Conservation (phyloP, 1,284 basidiomycete species). For the Dichomitus squalens region DNA sequence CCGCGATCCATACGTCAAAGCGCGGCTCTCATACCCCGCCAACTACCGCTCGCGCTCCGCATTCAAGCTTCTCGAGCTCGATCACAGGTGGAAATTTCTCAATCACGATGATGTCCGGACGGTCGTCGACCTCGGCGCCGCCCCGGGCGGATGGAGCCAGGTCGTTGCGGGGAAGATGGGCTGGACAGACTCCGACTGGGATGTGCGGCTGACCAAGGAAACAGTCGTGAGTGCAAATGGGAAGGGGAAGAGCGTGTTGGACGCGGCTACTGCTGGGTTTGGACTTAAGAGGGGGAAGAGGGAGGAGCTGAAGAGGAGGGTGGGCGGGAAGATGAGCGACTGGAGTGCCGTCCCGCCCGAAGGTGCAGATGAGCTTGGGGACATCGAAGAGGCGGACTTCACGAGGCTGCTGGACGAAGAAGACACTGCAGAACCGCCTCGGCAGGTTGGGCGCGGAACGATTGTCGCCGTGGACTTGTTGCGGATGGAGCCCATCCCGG, state of each 20-base stretch:
- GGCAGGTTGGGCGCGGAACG: conserved; percentile 44
- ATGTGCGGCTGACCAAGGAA: background rate
- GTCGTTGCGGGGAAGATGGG: conserved; percentile 65
- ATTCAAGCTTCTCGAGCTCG: conserved; percentile 82
- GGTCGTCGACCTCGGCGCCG: conserved; percentile 84
- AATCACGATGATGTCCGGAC: conserved; percentile 50
- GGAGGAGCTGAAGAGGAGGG: background rate
- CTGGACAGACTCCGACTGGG: conserved; percentile 21
- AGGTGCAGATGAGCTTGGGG: background rate
- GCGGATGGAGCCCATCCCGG: conserved; percentile 64
- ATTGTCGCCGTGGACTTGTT: conserved; percentile 80
- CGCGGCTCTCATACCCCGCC: conserved; percentile 46
- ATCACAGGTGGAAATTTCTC: conserved; percentile 57
- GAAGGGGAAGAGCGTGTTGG: conserved; percentile 2
- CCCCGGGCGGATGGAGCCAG: conserved; percentile 90
- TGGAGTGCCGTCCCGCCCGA: conserved; percentile 12
- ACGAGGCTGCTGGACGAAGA: conserved; percentile 12
- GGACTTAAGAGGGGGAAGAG: conserved; percentile 17
- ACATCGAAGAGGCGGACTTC: conserved; percentile 8
- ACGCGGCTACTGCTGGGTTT: background rate
- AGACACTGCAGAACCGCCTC: background rate
- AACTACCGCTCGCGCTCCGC: conserved; percentile 79
- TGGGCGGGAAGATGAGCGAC: background rate
- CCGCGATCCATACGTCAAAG: conserved; percentile 69
- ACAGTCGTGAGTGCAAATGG: background rate